These are phyloP conservation scores for Kwoniella pini DNA, from an alignment of 768 basidiomycete genomes.

Conservation along the genomic window DNA sequence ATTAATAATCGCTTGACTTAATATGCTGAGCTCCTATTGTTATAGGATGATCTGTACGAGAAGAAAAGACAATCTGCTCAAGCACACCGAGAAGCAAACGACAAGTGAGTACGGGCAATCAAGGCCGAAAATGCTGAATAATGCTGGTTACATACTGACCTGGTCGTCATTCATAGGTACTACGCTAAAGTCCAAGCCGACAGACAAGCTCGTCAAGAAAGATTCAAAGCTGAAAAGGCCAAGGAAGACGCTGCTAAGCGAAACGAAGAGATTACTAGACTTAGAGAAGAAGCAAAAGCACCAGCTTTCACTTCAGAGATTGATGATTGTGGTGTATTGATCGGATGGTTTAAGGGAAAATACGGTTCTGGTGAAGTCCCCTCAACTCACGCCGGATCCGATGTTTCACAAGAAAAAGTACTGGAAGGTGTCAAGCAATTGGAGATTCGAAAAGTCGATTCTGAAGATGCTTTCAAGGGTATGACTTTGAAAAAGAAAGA, in stretches of 20 bases:
- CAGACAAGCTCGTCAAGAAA: slow-evolving; percentile 79
- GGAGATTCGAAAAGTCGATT: slow-evolving; percentile 80
- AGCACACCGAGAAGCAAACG: slow-evolving; percentile 76
- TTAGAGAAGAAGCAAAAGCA: slow-evolving; percentile 84
- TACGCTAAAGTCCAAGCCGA: slow-evolving; percentile 55
- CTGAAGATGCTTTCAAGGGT: slow-evolving; percentile 62
- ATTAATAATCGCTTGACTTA: too few species aligned
- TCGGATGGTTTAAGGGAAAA: slow-evolving; percentile 54
- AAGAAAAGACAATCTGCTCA: slow-evolving; percentile 73
- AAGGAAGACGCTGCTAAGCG: slow-evolving; percentile 71
- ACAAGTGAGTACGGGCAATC: slow-evolving; percentile 69
- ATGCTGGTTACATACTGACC: background rate
- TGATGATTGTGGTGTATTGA: slow-evolving; percentile 73
- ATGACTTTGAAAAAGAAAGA: slow-evolving; percentile 90
- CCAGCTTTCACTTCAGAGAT: slow-evolving; percentile 92
- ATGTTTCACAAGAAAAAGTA: slow-evolving; percentile 20
- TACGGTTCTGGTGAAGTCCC: slow-evolving; percentile 50
- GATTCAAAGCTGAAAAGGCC: slow-evolving; percentile 75
- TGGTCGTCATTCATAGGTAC: slow-evolving; percentile 26
- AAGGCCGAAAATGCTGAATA: too few species aligned
- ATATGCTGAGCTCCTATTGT: too few species aligned
- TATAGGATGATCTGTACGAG: slow-evolving; percentile 67
- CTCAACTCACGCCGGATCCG: slow-evolving; percentile 38
- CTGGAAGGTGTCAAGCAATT: slow-evolving; percentile 61
- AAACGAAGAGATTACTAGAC: slow-evolving; percentile 72